Evolutionary conservation across 495 filamentous ascomycete genomes (phyloP).

Genomic region (Aspergillus sclerotiicarbonarius): DNA sequence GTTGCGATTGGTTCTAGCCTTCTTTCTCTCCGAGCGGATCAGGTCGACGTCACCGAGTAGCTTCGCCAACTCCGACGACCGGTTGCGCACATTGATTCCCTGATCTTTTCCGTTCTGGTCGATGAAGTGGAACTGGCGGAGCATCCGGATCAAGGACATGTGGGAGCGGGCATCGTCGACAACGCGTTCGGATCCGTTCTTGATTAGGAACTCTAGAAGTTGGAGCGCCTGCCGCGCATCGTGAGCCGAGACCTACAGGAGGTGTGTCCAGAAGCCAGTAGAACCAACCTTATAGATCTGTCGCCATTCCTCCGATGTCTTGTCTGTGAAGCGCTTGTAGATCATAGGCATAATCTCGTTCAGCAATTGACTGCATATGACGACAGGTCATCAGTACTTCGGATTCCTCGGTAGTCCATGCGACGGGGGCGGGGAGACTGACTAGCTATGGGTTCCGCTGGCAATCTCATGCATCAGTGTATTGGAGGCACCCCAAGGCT

Average conservation of each 20-base stretch:
- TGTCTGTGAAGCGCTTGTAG: conserved; percentile 98
- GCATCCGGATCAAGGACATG: conserved; percentile 93
- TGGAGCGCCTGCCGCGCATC: conserved; percentile 64
- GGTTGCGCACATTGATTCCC: conserved; percentile 94
- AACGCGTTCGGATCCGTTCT: conserved; percentile 96
- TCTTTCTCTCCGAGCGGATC: conserved; percentile 92
- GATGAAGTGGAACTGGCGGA: conserved; percentile 97
- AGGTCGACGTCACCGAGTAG: conserved; percentile 89
- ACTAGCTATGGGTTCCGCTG: conserved; percentile 98
- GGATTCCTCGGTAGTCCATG: conserved; percentile 6
- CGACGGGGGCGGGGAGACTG: conserved; percentile 35
- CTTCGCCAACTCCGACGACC: conserved; percentile 92
- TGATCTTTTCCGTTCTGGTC: conserved; percentile 97
- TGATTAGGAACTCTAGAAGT: conserved; percentile 94
- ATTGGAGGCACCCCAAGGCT: conserved; percentile 93
- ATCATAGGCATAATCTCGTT: conserved; percentile 99
- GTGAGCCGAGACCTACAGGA: neutral
- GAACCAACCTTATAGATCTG: conserved; percentile 87
- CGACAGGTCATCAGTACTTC: conserved; percentile 18
- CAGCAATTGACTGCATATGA: conserved; percentile 71
- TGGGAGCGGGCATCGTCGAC: conserved; percentile 97
- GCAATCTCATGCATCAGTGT: conserved; percentile 96
- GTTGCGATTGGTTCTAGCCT: conserved; percentile 81
- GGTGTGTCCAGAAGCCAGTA: conserved; percentile 1
- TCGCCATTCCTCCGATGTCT: conserved; percentile 96